These are phyloP conservation scores for Closterium sp. DNA, from an alignment of 139 green algal species.

Conservation along the genomic window DNA sequence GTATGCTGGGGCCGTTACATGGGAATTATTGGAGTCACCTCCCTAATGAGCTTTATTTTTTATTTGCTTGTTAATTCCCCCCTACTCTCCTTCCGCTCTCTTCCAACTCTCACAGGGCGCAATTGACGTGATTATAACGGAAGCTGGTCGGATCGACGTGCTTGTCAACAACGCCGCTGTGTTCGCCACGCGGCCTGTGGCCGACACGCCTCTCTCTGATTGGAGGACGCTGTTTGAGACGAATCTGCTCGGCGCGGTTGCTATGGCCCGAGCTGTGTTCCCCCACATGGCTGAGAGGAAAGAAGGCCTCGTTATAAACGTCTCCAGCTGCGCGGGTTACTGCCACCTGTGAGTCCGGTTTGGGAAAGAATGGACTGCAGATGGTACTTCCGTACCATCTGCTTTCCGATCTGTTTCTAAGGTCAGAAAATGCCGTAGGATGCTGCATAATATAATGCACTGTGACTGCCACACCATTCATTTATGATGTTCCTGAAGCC, in stretches of 20 bases:
- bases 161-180: constrained; percentile 34
- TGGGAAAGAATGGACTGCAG: background rate
- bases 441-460: background rate
- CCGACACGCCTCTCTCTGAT: background rate
- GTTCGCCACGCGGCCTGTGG: background rate
- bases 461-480: background rate
- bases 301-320: background rate
- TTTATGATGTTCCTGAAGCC: too few species aligned
- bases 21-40: too few species aligned
- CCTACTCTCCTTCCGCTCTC: background rate
- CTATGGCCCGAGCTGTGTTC: constrained; percentile 16
- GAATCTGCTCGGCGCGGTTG: constrained; percentile 12
- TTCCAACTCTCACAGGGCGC: background rate
- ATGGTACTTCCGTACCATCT: background rate
- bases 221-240: constrained; percentile 17
- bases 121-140: background rate
- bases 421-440: background rate
- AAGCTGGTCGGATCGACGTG: constrained; percentile 16
- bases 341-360: background rate
- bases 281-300: constrained; percentile 5
- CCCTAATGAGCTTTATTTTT: too few species aligned
- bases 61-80: too few species aligned
- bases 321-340: constrained; percentile 4
- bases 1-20: too few species aligned
- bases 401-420: too few species aligned